These are phyloP conservation scores for Cystobasidium pallidum DNA, from an alignment of 1,284 basidiomycete genomes.

Conservation along the genomic window DNA sequence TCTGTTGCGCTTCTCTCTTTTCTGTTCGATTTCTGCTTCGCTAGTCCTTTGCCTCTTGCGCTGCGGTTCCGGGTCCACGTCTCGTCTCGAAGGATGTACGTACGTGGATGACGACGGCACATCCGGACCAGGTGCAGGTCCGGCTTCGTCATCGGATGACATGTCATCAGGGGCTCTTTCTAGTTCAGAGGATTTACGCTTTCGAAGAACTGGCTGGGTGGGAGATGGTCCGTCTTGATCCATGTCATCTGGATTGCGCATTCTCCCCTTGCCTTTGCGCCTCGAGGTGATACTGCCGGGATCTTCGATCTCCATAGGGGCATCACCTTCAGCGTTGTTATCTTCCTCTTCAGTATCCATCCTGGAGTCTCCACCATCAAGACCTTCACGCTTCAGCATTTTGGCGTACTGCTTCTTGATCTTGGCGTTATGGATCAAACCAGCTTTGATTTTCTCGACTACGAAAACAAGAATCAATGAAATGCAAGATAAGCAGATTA, in stretches of 20 bases:
- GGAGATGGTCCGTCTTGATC: conserved; percentile 25
- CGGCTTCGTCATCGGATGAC: conserved; percentile 7
- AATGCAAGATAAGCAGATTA: too few species aligned
- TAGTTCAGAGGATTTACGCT: conserved; percentile 41
- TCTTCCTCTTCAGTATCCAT: conserved; percentile 25
- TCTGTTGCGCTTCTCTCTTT: conserved; percentile 24
- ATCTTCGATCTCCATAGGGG: conserved; percentile 12
- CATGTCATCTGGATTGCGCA: conserved; percentile 30
- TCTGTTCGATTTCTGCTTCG: conserved; percentile 35
- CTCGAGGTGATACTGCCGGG: neutral
- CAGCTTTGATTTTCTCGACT: conserved; percentile 62
- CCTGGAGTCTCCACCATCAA: conserved; percentile 44
- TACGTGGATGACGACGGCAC: neutral
- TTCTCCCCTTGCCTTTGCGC: conserved; percentile 24
- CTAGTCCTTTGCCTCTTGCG: conserved; percentile 29
- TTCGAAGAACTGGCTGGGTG: conserved; percentile 23
- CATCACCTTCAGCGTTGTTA: neutral
- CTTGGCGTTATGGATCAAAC: conserved; percentile 61
- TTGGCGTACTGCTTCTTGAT: conserved; percentile 61
- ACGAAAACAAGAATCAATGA: conserved; percentile 11
- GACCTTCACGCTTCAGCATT: conserved; percentile 59
- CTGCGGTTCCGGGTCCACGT: neutral
- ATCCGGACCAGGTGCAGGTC: conserved; percentile 27
- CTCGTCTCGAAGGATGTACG: conserved; percentile 18
- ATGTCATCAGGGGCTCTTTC: conserved; percentile 5